Conservation (phyloP, 805 yeast species). For the Teunomyces kruisii region DNA sequence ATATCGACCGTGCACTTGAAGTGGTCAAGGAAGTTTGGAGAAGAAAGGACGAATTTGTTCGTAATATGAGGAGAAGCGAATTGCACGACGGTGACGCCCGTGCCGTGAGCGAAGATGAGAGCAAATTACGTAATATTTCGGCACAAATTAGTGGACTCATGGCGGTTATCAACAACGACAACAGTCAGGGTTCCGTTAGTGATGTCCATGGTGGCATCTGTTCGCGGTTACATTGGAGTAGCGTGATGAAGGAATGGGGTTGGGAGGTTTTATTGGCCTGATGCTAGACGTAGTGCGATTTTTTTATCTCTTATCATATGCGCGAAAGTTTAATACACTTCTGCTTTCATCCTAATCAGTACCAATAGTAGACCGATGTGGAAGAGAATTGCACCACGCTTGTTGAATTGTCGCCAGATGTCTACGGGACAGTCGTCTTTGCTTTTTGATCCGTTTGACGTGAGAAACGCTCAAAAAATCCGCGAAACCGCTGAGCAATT, state of each 20-base stretch:
- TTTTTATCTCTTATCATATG: neutral
- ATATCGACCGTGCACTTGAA: constrained; percentile 62
- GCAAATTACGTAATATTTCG: constrained; percentile 20
- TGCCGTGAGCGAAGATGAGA: constrained; percentile 2
- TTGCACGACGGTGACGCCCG: constrained; percentile 12
- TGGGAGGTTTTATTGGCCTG: constrained; percentile 66
- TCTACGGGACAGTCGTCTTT: neutral
- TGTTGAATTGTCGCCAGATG: neutral
- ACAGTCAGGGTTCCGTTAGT: constrained; percentile 27
- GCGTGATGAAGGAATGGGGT: constrained; percentile 73
- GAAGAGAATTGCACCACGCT: neutral
- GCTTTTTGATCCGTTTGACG: constrained; percentile 20
- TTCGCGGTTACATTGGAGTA: constrained; percentile 63
- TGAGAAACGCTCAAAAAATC: constrained; percentile 21
- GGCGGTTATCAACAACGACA: constrained; percentile 36
- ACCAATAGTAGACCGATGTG: neutral
- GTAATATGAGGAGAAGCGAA: constrained; percentile 22
- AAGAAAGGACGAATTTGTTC: constrained; percentile 48
- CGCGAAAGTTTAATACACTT: neutral
- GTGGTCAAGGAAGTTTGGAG: constrained; percentile 74
- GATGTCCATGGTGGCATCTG: constrained; percentile 40
- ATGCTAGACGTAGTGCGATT: neutral
- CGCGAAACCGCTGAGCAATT: constrained; percentile 25
- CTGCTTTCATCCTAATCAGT: neutral
- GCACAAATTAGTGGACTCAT: constrained; percentile 40